A percentile compares a stretch with the other conserved stretches of the same genome.
These are phyloP conservation scores for Geotrichum aggregatum DNA, from an alignment of 1,139 yeast species.

Conservation along the genomic window DNA sequence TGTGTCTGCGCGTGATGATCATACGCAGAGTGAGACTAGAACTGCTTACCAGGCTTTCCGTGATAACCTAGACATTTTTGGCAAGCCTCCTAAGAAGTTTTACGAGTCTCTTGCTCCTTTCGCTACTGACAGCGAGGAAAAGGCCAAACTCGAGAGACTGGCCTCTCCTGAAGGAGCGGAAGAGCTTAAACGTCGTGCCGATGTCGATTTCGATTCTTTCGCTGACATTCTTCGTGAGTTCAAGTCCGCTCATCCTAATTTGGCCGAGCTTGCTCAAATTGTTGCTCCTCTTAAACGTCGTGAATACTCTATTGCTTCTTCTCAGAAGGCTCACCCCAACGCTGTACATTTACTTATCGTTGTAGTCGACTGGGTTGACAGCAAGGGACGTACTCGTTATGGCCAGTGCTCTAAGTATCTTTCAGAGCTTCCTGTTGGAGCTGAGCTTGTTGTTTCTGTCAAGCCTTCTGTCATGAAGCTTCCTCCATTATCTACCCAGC, in stretches of 20 bases:
- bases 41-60: constrained; percentile 76
- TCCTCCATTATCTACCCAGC: constrained; percentile 81
- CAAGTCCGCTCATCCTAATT: constrained; percentile 76
- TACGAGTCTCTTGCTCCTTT: constrained; percentile 74
- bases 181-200: constrained; percentile 80
- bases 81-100: constrained; percentile 94
- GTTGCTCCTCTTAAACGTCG: constrained; percentile 91
- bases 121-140: constrained; percentile 69
- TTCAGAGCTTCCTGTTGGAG: constrained; percentile 72
- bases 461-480: constrained; percentile 97
- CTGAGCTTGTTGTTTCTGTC: constrained; percentile 87
- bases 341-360: constrained; percentile 89
- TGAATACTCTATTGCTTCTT: constrained; percentile 97
- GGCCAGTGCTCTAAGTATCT: constrained; percentile 94
- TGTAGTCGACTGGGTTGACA: constrained; percentile 94
- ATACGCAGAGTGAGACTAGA: constrained; percentile 58
- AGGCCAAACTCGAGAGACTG: constrained; percentile 55
- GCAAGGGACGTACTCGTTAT: constrained; percentile 76
- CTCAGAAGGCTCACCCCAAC: constrained; percentile 86
- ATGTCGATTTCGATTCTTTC: constrained; percentile 74
- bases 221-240: constrained; percentile 79
- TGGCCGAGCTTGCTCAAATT: constrained; percentile 64
- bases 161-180: constrained; percentile 80
- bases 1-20: constrained; percentile 66
- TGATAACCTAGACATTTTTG: constrained; percentile 82